phyloP scores from a whole-genome alignment of 2,329 filamentous ascomycete genomes.

The Myriosclerotinia duriaeana region DNA sequence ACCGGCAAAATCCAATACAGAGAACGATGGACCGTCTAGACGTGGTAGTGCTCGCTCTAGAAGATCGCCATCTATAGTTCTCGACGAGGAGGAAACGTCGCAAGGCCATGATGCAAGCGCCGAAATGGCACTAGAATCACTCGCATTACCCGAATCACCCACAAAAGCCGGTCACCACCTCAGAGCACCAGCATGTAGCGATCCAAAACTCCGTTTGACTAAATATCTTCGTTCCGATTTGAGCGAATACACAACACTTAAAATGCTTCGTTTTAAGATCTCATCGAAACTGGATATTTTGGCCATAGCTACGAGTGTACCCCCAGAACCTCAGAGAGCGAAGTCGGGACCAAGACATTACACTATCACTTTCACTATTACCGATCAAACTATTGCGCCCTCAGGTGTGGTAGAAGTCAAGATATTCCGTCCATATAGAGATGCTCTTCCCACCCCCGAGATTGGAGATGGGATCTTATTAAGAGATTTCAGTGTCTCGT shows the following conservation, averaged over 20 bases:
- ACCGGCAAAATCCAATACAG: conserved; percentile 19
- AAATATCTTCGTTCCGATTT: conserved; percentile 44
- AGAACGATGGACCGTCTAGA: neutral
- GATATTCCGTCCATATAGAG: conserved; percentile 58
- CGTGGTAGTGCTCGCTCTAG: conserved; percentile 2
- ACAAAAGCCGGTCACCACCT: conserved; percentile 32
- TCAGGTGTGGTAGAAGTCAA: conserved; percentile 53
- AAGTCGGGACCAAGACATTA: conserved; percentile 60
- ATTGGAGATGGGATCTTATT: conserved; percentile 60
- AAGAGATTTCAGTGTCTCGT: conserved; percentile 54
- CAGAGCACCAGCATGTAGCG: conserved; percentile 27
- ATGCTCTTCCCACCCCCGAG: conserved; percentile 55
- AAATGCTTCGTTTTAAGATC: conserved; percentile 51
- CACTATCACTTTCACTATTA: conserved; percentile 57
- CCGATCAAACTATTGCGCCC: conserved; percentile 56
- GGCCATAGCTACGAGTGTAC: conserved; percentile 53
- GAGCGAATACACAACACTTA: conserved; percentile 54
- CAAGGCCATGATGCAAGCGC: conserved; percentile 39
- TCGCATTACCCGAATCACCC: conserved; percentile 31
- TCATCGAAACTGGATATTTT: conserved; percentile 54
- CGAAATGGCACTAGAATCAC: conserved; percentile 36
- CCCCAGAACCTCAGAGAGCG: conserved; percentile 53
- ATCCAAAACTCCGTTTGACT: conserved; percentile 34
- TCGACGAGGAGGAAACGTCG: conserved; percentile 31
- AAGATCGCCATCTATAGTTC: conserved; percentile 29